Conservation (phyloP, 805 yeast genomes). For the Starmerella vitae region DNA sequence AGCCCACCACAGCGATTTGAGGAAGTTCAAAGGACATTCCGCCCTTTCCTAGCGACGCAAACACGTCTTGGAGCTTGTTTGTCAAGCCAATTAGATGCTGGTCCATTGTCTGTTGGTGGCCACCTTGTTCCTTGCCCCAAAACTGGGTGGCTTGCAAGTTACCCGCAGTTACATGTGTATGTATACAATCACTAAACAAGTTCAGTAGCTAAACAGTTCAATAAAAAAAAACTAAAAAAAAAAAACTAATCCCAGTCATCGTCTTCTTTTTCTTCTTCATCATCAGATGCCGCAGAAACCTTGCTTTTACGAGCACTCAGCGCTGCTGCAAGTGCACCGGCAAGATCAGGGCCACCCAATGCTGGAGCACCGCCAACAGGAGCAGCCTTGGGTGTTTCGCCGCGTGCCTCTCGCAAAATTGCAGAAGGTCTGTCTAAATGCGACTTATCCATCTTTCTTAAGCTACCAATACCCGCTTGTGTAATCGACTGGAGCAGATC, state of each 20-base stretch:
- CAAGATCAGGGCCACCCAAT: conserved; percentile 34
- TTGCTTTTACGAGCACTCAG: conserved; percentile 67
- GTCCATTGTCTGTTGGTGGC: conserved; percentile 38
- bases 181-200: too few relatives aligned
- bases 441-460: conserved; percentile 68
- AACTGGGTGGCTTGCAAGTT: too few relatives aligned
- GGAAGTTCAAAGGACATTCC: conserved; percentile 88
- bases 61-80: conserved; percentile 86
- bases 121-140: not conserved
- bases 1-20: conserved; percentile 89
- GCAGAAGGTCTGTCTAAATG: conserved; percentile 71
- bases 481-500: conserved; percentile 67
- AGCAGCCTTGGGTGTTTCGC: conserved; percentile 35
- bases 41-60: conserved; percentile 89
- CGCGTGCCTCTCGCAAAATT: conserved; percentile 55
- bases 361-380: conserved; percentile 29
- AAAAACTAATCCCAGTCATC: conserved; percentile 45
- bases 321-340: conserved; percentile 83
- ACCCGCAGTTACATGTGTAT: too few relatives aligned
- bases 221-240: not conserved
- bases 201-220: too few relatives aligned
- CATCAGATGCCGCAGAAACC: conserved; percentile 70
- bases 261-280: conserved; percentile 61
- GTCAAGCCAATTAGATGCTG: conserved; percentile 64
- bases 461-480: conserved; percentile 55